Conservation (phyloP, 805 yeast species). For the Monosporozyma unispora region DNA sequence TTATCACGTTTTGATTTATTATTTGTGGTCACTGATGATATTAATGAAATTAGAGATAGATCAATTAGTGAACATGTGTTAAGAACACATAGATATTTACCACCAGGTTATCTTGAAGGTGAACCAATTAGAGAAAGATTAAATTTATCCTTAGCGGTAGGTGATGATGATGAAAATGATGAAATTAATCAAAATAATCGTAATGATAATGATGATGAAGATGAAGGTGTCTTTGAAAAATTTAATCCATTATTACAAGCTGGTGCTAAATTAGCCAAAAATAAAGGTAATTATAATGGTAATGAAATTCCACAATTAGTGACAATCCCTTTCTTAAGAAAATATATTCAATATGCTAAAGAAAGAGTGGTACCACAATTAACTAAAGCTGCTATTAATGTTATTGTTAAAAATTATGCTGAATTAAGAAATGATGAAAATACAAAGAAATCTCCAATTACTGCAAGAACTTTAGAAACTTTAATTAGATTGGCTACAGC, state of each 20-base stretch:
- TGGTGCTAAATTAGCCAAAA: constrained; percentile 47
- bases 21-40: constrained; percentile 93
- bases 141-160: constrained; percentile 69
- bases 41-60: constrained; percentile 75
- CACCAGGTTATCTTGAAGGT: constrained; percentile 85
- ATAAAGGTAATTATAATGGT: constrained; percentile 29
- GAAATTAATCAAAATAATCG: constrained; percentile 29
- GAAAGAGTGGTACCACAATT: constrained; percentile 75
- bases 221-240: constrained; percentile 66
- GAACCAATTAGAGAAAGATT: constrained; percentile 81
- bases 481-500: constrained; percentile 91
- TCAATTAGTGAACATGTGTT: constrained; percentile 88
- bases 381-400: constrained; percentile 65
- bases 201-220: constrained; percentile 34
- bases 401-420: constrained; percentile 73
- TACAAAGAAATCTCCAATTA: constrained; percentile 82
- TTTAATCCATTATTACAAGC: constrained; percentile 76
- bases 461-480: constrained; percentile 97
- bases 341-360: constrained; percentile 90
- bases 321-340: constrained; percentile 77
- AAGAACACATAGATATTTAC: constrained; percentile 83
- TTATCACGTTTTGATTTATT: constrained; percentile 93
- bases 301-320: constrained; percentile 40
- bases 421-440: constrained; percentile 76
- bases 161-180: constrained; percentile 44